Percentiles rank a stretch among this genome's conserved stretches.
phyloP scores from a whole-genome alignment of 768 basidiomycete genomes.

The Leccinum uliginosum region DNA sequence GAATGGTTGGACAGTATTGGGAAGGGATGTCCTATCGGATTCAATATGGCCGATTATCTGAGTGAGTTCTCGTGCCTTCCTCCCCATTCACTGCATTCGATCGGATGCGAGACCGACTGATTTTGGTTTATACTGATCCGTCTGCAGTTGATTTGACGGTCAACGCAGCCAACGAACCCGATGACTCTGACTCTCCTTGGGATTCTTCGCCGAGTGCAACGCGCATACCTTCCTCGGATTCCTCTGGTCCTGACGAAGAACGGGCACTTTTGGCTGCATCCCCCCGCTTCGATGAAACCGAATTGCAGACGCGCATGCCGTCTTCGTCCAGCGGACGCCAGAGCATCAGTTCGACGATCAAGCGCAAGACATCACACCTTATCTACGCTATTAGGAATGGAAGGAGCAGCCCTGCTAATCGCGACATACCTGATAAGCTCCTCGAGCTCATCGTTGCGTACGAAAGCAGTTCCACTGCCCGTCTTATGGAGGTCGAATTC shows the following conservation, averaged over 20 bases:
- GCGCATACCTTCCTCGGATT: conserved; percentile 36
- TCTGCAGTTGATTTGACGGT: conserved; percentile 67
- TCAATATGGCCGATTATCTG: conserved; percentile 95
- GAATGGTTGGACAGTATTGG: conserved; percentile 78
- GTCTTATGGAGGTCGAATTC: conserved; percentile 58
- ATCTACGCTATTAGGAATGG: conserved; percentile 50
- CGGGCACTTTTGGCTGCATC: conserved; percentile 48
- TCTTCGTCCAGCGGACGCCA: conserved; percentile 32
- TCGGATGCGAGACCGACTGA: background rate
- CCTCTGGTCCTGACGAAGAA: conserved; percentile 62
- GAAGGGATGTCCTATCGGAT: conserved; percentile 84
- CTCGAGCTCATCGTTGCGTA: conserved; percentile 71
- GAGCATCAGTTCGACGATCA: conserved; percentile 52
- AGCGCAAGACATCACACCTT: conserved; percentile 70
- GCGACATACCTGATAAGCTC: conserved; percentile 53
- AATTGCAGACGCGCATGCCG: conserved; percentile 40
- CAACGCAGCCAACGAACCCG: conserved; percentile 43
- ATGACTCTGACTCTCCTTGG: conserved; percentile 31
- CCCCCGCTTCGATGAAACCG: conserved; percentile 43
- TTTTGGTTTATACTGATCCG: background rate
- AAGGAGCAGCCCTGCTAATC: conserved; percentile 28
- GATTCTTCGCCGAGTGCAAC: conserved; percentile 19
- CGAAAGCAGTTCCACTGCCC: conserved; percentile 60
- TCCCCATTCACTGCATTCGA: background rate
- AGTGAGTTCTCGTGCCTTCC: conserved; percentile 50